Evolutionary conservation across 2,329 filamentous ascomycete species (phyloP), one percentile per base, ranked within the genome.

Genomic region (Clonostachys rhizophaga): DNA sequence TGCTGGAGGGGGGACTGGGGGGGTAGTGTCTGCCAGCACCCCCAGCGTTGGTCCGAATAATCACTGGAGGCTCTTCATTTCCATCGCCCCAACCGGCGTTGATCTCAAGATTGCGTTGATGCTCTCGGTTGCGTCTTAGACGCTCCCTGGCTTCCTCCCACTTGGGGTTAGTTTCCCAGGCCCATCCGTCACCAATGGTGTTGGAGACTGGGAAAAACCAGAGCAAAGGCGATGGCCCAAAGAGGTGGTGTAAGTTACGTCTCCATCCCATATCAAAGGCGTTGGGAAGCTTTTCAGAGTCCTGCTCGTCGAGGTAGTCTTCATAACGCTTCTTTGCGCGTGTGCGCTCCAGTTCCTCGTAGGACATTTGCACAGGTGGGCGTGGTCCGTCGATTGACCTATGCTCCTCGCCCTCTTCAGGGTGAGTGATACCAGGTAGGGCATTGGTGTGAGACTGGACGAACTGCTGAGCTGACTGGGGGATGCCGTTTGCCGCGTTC

Each of bases 101-200:
- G 16, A 78, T 68, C 63, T 90, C 86, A 47, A 85, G 71, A 50
- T 75, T 71, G 43, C 77, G 74, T 60, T 89, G 85, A 44, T 78
- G 71, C 46, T 79, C 72, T 42, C 82, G 69, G 50, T 85, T 80
- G 10, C 59, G 55, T 5, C 71, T 68, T n/a, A 91, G 73, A 17
- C 71, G 71, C 6, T 90, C 84, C 40, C 84, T 75, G 5, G 85
- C 87, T 35, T 84, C 82, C 4, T 88, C 52, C 87, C 94, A 99
- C 54, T 81, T 82, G 1, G 81, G 76, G 59, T 84, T 95, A 1
- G 91, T 80, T 58, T 96, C 91, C 94, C 94, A 99, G 41, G 76
- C 78, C 92, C 92, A 99, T 18, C 94, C 94, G 63, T 99, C 89
- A 34, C 92, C 92, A 0, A 83, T 88, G 3, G 91, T 95, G 59